Evolutionary conservation across 345 rosid genomes (phyloP), one percentile per base, ranked within the genome.

Genomic region (Aquilaria malaccensis): DNA sequence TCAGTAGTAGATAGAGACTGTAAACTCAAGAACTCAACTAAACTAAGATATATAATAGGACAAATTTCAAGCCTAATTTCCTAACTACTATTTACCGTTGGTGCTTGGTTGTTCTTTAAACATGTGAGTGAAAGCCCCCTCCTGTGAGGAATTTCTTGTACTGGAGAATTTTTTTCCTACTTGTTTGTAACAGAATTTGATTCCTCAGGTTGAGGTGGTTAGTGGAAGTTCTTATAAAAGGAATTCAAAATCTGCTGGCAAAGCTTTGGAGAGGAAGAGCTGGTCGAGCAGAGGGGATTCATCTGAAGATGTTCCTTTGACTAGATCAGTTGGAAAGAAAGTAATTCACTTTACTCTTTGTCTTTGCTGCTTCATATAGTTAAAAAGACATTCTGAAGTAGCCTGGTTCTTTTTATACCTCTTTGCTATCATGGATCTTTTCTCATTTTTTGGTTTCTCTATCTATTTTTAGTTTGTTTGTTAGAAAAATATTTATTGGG

Each of bases 261-360:
- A 59, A 54, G 11, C 56, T 67, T 73, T 61, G n/a, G 69, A 53
- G 56, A 52, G 51, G 52, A 55, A 70, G 47, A 12, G 55, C 46
- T n/a, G 32, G 61, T 65, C 72, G 29, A 50, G 57, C 43, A 66
- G 65, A 50, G 66, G 60, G 63, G 46, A 59, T 41, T 64, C 58
- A 69, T 58, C 59, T 50, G 68, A 46, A 56, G 72, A 78, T 32
- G 61, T 71, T 50, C 51, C 77, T 70, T 60, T 67, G 53, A 62
- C 73, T 61, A 70, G 63, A 59, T 33, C 65, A 48, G 45, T 60
- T 62, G 41, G 33, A 30, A 45, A 54, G 47, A 73, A 76, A 79
- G 85, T 78, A 63, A 70, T 9, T 52, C 7, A 14, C 48, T 37
- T 15, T 41, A 47, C 33, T 57, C 13, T 14, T 45, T 47, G 30